Base-by-base conservation (phyloP, 2,329 filamentous ascomycete genomes). In the Polytolypa hystricis region DNA sequence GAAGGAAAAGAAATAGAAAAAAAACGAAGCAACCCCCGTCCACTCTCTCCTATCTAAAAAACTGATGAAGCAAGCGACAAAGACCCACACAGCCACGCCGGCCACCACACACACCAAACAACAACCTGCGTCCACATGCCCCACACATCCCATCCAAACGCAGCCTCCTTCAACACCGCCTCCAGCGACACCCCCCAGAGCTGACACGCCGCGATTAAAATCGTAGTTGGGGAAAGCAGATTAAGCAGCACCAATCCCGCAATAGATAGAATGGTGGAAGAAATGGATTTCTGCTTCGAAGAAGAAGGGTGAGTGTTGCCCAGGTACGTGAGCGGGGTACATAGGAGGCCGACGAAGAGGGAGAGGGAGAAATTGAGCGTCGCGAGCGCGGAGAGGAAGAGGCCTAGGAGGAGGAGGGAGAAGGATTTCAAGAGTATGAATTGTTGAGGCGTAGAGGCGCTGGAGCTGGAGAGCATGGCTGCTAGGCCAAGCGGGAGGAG, bases 31-130 rank as follows among this genome's bases (percentile, higher is more conserved):
- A 10, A 10, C 27, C 27, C 9, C 5, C 9, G 9, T 7, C 11
- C 33, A 19, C 19, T n/a, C 20, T n/a, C 5, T 15, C 16, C n/a
- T 10, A 12, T 14, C 31, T 19, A 37, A 26, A 43, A 21, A 29
- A 63, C 37, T 3, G 56, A 60, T 19, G 52, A 55, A 15, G 53
- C 56, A 31, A 61, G 35, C 19, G 58, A 39, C 1, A 58, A 49
- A 41, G 53, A 55, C 4, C 66, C 82, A 5, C 78, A 72, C 25
- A 91, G 58, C 87, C 87, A 95, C 5, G 84, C 85, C 1, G 87
- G 87, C 81, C 85, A 91, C 87, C 87, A 95, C 29, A 94, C 78
- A 55, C 85, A 82, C 84, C 86, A 94, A n/a, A 94, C 72, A 8
- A 93, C 76, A 12, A 94, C 77, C 41, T 84, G 80, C 1, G 86